phyloP scores from a whole-genome alignment of 495 filamentous ascomycete genomes.

The Pseudevernia furfuracea region DNA sequence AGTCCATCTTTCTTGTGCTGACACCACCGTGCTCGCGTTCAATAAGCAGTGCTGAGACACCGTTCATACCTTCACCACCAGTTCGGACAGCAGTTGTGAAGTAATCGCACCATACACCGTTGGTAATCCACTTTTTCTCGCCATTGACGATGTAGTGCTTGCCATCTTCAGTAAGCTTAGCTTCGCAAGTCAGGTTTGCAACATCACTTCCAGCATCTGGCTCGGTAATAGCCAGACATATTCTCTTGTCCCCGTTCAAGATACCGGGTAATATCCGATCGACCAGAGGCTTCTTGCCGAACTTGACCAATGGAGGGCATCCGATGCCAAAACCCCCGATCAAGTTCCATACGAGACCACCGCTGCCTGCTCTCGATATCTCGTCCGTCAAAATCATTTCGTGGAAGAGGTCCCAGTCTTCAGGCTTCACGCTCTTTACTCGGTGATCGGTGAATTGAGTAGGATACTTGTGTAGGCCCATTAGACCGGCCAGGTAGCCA shows the following conservation, averaged over 20 bases:
- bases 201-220: slow-evolving; percentile 82
- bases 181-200: slow-evolving; percentile 89
- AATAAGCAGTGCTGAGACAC: slow-evolving; percentile 82
- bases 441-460: slow-evolving; percentile 59
- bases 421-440: slow-evolving; percentile 68
- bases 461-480: slow-evolving; percentile 72
- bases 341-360: slow-evolving; percentile 97
- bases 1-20: slow-evolving; percentile 91
- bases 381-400: slow-evolving; percentile 93
- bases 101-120: slow-evolving; percentile 93
- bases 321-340: slow-evolving; percentile 94
- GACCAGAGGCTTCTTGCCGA: slow-evolving; percentile 83
- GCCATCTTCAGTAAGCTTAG: slow-evolving; percentile 84
- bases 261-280: slow-evolving; percentile 78
- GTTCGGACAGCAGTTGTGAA: slow-evolving; percentile 96
- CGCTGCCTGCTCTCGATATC: slow-evolving; percentile 76
- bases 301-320: slow-evolving; percentile 82
- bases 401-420: slow-evolving; percentile 98
- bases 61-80: slow-evolving; percentile 78
- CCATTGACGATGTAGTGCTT: slow-evolving; percentile 99
- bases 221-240: slow-evolving; percentile 82
- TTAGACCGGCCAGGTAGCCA: slow-evolving; percentile 82
- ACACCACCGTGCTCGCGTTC: slow-evolving; percentile 74
- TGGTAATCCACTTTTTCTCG: slow-evolving; percentile 99
- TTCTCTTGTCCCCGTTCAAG: slow-evolving; percentile 85